phyloP scores from a whole-genome alignment of 1,284 basidiomycete genomes.

The Rhodofomes roseus region DNA sequence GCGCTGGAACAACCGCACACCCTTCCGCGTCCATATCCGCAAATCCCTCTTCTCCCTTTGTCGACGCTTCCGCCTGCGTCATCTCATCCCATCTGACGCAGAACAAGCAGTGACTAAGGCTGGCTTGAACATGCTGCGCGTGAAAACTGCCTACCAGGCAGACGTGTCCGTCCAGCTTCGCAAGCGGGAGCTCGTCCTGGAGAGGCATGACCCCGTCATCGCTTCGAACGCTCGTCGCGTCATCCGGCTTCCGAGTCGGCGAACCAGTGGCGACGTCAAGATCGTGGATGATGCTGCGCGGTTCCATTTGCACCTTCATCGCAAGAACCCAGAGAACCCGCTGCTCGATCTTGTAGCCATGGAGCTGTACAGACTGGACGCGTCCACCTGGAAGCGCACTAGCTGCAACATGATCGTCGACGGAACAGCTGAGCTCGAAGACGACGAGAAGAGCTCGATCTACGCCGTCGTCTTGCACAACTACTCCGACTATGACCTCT shows the following conservation, averaged over 20 bases:
- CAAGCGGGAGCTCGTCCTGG: conserved; percentile 32
- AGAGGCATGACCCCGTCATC: conserved; percentile 35
- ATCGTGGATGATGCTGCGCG: conserved; percentile 40
- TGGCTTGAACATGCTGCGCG: conserved; percentile 34
- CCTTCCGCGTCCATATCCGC: conserved; percentile 43
- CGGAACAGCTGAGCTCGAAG: conserved; percentile 35
- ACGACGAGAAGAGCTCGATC: conserved; percentile 28
- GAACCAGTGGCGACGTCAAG: conserved; percentile 29
- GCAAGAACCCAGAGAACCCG: conserved; percentile 36
- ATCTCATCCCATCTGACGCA: conserved; percentile 19
- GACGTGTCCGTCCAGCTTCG: conserved; percentile 38
- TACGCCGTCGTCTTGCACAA: conserved; percentile 40
- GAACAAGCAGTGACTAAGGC: conserved; percentile 15
- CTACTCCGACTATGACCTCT: conserved; percentile 37
- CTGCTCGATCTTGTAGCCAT: conserved; percentile 33
- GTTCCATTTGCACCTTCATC: conserved; percentile 44
- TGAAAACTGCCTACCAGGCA: conserved; percentile 31
- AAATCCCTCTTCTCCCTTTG: conserved; percentile 36
- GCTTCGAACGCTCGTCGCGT: conserved; percentile 27
- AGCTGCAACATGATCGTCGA: conserved; percentile 36
- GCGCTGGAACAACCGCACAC: conserved; percentile 49
- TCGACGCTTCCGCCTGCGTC: conserved; percentile 33
- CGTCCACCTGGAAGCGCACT: conserved; percentile 25
- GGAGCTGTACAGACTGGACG: conserved; percentile 37
- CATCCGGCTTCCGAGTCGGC: conserved; percentile 31